phyloP scores from a whole-genome alignment of 2,329 filamentous ascomycete species.

The Trichothecium sympodiale region DNA sequence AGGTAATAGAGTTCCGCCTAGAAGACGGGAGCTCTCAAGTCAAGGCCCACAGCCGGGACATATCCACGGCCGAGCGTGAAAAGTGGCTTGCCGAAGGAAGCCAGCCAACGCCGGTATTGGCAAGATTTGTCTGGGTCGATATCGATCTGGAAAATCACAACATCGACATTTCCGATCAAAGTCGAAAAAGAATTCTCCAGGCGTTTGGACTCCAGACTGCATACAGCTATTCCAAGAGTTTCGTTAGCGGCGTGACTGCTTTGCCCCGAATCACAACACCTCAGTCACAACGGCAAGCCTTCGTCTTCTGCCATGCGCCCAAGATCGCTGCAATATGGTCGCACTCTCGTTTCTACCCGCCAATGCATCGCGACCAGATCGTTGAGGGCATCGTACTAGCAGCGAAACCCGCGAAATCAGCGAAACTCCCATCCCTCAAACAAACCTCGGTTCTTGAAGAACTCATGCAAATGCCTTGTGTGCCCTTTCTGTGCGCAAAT shows the following conservation, averaged over 20 bases:
- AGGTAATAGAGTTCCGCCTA: conserved; percentile 2
- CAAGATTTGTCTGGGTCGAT: conserved; percentile 17
- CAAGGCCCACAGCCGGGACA: background rate
- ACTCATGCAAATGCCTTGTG: conserved; percentile 16
- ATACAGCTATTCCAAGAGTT: conserved; percentile 20
- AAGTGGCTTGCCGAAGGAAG: conserved; percentile 1
- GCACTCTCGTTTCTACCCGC: conserved; percentile 10
- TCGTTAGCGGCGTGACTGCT: conserved; percentile 19
- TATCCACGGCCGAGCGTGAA: background rate
- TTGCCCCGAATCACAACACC: conserved; percentile 8
- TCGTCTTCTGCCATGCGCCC: conserved; percentile 23
- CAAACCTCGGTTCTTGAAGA: conserved; percentile 9
- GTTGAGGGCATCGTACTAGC: conserved; percentile 20
- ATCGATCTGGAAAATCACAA: conserved; percentile 11
- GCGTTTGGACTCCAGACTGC: conserved; percentile 19
- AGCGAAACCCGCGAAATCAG: conserved; percentile 10
- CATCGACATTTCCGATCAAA: conserved; percentile 13
- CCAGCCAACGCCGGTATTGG: conserved; percentile 10
- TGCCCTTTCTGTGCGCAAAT: conserved; percentile 12
- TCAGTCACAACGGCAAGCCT: conserved; percentile 10
- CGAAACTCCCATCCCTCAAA: background rate
- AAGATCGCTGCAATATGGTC: conserved; percentile 27
- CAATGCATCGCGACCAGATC: conserved; percentile 5
- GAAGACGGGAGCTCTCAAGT: conserved; percentile 1
- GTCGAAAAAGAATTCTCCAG: conserved; percentile 11